These are phyloP conservation scores for Gracilaria domingensis DNA, from an alignment of 23 red algal genomes.

Conservation along the genomic window DNA sequence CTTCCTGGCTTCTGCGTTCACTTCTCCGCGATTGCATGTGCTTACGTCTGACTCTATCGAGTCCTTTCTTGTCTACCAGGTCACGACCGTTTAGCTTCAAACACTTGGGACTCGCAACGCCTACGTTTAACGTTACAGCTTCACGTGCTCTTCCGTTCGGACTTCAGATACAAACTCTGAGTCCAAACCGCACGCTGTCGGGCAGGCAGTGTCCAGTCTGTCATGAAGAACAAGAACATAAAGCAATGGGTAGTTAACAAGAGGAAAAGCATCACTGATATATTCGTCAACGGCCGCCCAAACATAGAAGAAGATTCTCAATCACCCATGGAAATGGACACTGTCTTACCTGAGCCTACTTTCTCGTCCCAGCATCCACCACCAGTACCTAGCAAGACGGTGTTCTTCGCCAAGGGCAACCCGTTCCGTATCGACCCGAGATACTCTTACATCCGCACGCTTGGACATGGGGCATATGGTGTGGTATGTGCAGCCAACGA, in stretches of 20 bases:
- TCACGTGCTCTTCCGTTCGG: background rate
- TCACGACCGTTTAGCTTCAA: background rate
- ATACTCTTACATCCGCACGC: slow-evolving; percentile 74
- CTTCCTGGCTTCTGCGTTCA: background rate
- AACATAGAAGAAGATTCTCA: slow-evolving; percentile 5
- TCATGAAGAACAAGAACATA: slow-evolving; percentile 72
- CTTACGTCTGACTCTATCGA: background rate
- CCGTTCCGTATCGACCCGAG: slow-evolving; percentile 67
- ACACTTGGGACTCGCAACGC: background rate
- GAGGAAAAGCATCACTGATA: slow-evolving; percentile 44
- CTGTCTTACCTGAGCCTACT: background rate
- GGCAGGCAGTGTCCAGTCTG: background rate
- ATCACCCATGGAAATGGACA: background rate
- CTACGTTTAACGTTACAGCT: background rate
- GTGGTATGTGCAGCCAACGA: slow-evolving; percentile 85
- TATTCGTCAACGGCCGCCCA: slow-evolving; percentile 32
- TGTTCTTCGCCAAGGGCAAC: slow-evolving; percentile 71
- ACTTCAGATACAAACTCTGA: background rate
- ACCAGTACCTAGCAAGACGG: slow-evolving; percentile 39
- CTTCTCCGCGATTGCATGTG: background rate
- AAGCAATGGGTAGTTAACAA: slow-evolving; percentile 75
- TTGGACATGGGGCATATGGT: slow-evolving; percentile 96
- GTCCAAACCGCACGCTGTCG: background rate
- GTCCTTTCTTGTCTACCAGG: background rate
- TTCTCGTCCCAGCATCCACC: background rate